Evolutionary conservation across 2,329 filamentous ascomycete species (phyloP).

Genomic region (Colletotrichum trifolii): DNA sequence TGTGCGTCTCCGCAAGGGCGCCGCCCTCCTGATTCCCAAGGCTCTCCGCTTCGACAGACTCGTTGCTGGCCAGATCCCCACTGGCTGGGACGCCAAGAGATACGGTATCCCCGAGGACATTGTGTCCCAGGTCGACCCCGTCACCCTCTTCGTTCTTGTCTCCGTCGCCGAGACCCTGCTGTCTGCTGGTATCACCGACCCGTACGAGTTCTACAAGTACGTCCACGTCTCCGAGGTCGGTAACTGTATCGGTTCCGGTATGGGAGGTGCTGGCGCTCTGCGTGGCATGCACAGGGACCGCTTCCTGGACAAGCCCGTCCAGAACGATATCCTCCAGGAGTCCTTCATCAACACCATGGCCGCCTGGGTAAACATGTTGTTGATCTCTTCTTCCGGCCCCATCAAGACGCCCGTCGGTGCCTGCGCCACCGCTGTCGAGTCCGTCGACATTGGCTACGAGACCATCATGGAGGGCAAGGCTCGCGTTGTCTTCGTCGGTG

Average conservation of each 20-base stretch:
- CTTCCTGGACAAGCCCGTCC: conserved; percentile 94
- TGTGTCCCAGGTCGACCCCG: conserved; percentile 95
- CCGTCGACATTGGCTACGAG: conserved; percentile 96
- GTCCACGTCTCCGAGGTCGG: conserved; percentile 97
- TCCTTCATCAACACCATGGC: conserved; percentile 99
- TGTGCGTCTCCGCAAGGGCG: conserved; percentile 94
- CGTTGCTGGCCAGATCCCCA: conserved; percentile 95
- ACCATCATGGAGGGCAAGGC: conserved; percentile 99
- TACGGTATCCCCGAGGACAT: conserved; percentile 99
- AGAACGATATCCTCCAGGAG: conserved; percentile 99
- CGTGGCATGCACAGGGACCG: conserved; percentile 99
- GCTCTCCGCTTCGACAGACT: conserved; percentile 96
- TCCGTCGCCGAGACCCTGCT: conserved; percentile 92
- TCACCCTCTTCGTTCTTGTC: conserved; percentile 94
- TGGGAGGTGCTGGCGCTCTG: conserved; percentile 92
- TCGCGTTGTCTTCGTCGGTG: conserved; percentile 95
- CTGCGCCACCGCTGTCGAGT: conserved; percentile 97
- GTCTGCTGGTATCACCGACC: conserved; percentile 94
- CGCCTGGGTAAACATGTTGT: conserved; percentile 99
- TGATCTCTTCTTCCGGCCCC: conserved; percentile 94
- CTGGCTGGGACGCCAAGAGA: conserved; percentile 95
- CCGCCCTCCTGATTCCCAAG: conserved; percentile 95
- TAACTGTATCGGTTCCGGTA: conserved; percentile 98
- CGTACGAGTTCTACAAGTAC: conserved; percentile 99
- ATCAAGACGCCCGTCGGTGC: conserved; percentile 99